Evolutionary conservation across 768 basidiomycete species (phyloP).

Genomic region (Albatrellus ellisii): DNA sequence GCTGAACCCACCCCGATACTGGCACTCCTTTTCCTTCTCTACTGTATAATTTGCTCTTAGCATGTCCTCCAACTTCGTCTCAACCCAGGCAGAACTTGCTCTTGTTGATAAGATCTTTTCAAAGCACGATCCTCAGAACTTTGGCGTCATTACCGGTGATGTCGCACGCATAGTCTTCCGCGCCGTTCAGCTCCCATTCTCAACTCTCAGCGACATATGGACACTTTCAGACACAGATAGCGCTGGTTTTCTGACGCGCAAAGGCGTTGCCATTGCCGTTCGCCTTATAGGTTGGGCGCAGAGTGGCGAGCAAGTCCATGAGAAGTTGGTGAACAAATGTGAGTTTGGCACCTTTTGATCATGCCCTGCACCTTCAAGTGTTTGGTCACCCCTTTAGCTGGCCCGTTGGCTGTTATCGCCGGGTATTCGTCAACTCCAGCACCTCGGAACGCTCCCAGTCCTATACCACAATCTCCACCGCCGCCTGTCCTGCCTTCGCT

Average conservation of each 20-base stretch:
- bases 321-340: constrained; percentile 61
- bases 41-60: too few relatives aligned
- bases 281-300: constrained; percentile 90
- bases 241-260: constrained; percentile 82
- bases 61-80: constrained; percentile 32
- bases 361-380: constrained; percentile 9
- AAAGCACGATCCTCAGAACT: constrained; percentile 62
- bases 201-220: constrained; percentile 88
- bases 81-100: constrained; percentile 34
- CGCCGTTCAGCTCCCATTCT: constrained; percentile 68
- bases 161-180: constrained; percentile 80
- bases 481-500: constrained; percentile 44
- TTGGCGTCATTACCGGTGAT: constrained; percentile 81
- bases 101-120: constrained; percentile 65
- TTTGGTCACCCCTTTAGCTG: constrained; percentile 37
- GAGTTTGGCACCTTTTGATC: constrained; percentile 19
- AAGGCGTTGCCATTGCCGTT: constrained; percentile 79
- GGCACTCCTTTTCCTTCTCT: too few relatives aligned
- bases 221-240: constrained; percentile 84
- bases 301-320: constrained; percentile 58
- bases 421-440: constrained; percentile 41
- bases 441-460: constrained; percentile 36
- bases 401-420: constrained; percentile 71
- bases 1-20: too few relatives aligned
- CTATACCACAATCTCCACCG: constrained; percentile 45